These are phyloP conservation scores for Teratosphaeria destructans DNA, from an alignment of 2,329 filamentous ascomycete genomes.

Conservation along the genomic window DNA sequence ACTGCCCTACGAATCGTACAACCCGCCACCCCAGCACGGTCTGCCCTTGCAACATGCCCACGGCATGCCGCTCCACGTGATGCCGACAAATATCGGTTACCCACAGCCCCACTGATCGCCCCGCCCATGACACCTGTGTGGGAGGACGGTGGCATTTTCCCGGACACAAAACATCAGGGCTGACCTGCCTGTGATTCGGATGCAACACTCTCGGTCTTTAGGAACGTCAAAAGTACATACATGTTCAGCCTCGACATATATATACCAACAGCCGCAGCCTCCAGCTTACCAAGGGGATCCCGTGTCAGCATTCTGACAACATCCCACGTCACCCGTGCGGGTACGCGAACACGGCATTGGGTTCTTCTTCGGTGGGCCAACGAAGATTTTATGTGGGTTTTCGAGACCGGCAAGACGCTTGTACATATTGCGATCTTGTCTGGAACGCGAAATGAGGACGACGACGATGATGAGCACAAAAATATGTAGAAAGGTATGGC, in stretches of 20 bases:
- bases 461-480: not conserved
- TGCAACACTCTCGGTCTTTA: not conserved
- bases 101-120: not conserved
- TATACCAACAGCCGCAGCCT: not conserved
- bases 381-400: too few species aligned
- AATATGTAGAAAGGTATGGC: not conserved
- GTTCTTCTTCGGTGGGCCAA: not conserved
- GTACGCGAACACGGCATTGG: not conserved
- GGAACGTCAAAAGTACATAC: not conserved
- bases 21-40: not conserved
- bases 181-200: not conserved
- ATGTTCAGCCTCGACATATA: not conserved
- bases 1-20: not conserved
- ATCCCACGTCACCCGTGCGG: not conserved
- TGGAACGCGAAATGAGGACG: not conserved
- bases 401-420: not conserved
- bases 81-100: not conserved
- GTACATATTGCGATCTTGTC: not conserved
- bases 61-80: not conserved
- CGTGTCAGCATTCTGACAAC: not conserved
- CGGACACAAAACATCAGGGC: not conserved
- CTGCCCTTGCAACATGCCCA: not conserved
- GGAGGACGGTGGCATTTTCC: not conserved
- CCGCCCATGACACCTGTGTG: not conserved
- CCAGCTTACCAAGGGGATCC: not conserved